Evolutionary conservation across 2,329 filamentous ascomycete species (phyloP), one percentile per base, ranked within the genome.

Genomic region (Xylariaceae sp.): DNA sequence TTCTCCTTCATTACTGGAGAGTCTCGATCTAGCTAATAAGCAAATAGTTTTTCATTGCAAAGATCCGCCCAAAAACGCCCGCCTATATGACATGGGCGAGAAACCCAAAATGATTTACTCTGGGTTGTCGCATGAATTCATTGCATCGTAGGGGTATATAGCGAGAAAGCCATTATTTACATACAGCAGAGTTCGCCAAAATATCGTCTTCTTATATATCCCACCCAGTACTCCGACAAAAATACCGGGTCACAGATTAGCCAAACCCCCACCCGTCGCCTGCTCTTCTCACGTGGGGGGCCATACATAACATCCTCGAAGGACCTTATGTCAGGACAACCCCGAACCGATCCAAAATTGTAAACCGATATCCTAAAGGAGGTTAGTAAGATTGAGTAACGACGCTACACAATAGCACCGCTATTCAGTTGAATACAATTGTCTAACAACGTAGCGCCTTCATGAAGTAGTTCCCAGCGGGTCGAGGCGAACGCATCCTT

Each of bases 391-490:
- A 31, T 34, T 9, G 19, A n/a, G 8, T 14, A 34, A 26, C n/a
- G 14, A 62, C 16, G 44, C 44, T 61, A 61, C 46, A 66, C 49
- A 39, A 55, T 65, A 31, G 48, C 55, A 23, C 70, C 69, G 29
- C 72, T 70, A 58, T 82, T 82, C 17, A 82, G 72, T 60, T 85
- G 80, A 63, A 96, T 90, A 72, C 93, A 96, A 71, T 92, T 95
- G 53, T 82, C 87, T 69, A 98, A 74, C 59, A 96, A 77, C 19
- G 85, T 88, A 28, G 90, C 89, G 31, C 92, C 94, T 74, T 98
- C 95, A 55, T 95, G 88, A 61, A 98, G 78, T 52, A 98, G 77
- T 78, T 98, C 93, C 94, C 94, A 98, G 45, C 92, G 83, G 28
- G 92, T 92, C 67, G 88, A 87, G 63, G 83, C 81, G 71, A 98